A percentile compares a stretch with the other conserved stretches of the same genome.
These are phyloP conservation scores for Echinosophora koreensis DNA, from an alignment of 306 rosid genomes.

Conservation along the genomic window DNA sequence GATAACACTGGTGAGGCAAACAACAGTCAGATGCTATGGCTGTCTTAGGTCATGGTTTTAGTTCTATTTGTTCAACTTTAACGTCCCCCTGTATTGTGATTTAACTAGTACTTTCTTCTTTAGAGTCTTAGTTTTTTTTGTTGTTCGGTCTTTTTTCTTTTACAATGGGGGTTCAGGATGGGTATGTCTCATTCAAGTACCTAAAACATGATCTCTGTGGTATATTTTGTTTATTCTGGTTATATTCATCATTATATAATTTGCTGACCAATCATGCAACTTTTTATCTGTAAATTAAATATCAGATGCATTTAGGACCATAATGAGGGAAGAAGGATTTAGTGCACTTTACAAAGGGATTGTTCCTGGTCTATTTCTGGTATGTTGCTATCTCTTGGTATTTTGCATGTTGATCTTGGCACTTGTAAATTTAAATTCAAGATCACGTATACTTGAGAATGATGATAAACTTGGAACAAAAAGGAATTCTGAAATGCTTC, in stretches of 20 bases:
- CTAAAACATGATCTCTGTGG: conserved; percentile 15
- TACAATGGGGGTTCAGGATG: background rate
- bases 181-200: conserved; percentile 14
- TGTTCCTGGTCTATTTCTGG: conserved; percentile 89
- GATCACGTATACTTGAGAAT: background rate
- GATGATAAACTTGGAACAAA: no score
- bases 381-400: conserved; percentile 56
- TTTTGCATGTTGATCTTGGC: conserved; percentile 35
- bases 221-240: conserved; percentile 32
- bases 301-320: conserved; percentile 96
- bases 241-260: conserved; percentile 27
- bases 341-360: conserved; percentile 87
- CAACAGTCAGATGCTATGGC: background rate
- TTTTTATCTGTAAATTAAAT: conserved; percentile 44
- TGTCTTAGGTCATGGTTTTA: background rate
- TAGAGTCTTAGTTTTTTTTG: background rate
- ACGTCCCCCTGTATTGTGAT: background rate
- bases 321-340: conserved; percentile 84
- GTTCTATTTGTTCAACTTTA: background rate
- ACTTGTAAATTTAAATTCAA: background rate
- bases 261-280: conserved; percentile 38
- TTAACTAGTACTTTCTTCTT: background rate
- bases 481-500: no score
- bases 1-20: background rate
- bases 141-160: background rate